Evolutionary conservation across 1,284 basidiomycete genomes (phyloP), one percentile per base, ranked within the genome.

Genomic region (Moesziomyces sp.): DNA sequence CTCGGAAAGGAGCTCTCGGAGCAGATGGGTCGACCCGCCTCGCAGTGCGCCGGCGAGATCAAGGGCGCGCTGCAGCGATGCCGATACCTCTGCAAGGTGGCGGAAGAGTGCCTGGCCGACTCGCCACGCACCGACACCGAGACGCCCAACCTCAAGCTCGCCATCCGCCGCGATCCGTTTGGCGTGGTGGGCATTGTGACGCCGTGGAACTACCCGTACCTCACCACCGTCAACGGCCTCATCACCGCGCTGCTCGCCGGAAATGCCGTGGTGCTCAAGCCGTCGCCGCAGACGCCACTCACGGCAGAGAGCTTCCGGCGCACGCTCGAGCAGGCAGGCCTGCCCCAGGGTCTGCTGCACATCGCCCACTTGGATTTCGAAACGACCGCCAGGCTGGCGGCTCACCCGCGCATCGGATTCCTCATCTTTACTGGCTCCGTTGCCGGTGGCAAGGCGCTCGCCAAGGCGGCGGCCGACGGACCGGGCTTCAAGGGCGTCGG

Each of bases 261-360:
- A 28, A 97, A 98, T 84, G 86, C 92, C 0, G 92, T 97, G 16
- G 85, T 97, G 51, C 87, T 97, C 82, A 98, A 97, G 85, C 94
- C 95, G 0, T 95, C 94, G 3, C 95, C 95, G 1, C 95, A 97
- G 84, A 97, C 94, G 0, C 95, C 95, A 3, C 86, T 93, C 46
- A 90, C 90, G 0, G 93, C 92, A 4, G 93, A 97, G 84, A 89
- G 92, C 21, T 89, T 97, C 74, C 88, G 89, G 3, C 83, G 87
- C 38, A 90, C 92, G 0, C 88, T 94, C 50, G 85, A 86, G 26
- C 86, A 87, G 5, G 93, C 93, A 0, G 93, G 93, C 9, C 88
- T 97, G 1, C 94, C 94, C 0, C 67, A 87, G 51, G 89, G 91
- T 70, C 87, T 92, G 45, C 86, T 94, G 19, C 92, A 93, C 83